A percentile compares a stretch with the other conserved stretches of the same genome.
These are phyloP conservation scores for Hypoxylon sp. DNA, from an alignment of 2,329 filamentous ascomycete species.

Conservation along the genomic window DNA sequence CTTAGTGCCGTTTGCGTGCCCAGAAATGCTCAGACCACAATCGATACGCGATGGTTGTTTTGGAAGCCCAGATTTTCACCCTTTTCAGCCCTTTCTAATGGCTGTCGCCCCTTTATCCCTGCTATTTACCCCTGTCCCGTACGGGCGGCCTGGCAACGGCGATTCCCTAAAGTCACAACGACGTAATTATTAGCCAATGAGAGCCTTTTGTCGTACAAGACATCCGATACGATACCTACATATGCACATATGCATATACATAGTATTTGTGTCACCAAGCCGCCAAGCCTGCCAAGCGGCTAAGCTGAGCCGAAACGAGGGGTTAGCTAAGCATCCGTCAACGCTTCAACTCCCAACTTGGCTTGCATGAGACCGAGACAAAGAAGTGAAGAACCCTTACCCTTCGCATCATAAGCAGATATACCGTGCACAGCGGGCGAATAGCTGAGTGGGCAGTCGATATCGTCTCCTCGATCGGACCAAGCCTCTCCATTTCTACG, in stretches of 20 bases:
- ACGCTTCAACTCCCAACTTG: background rate
- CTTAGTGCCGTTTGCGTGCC: too few species aligned
- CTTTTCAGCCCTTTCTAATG: slow-evolving; percentile 17
- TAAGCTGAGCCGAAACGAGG: background rate
- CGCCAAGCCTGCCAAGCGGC: too few species aligned
- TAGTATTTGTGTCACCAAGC: too few species aligned
- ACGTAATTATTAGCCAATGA: slow-evolving; percentile 18
- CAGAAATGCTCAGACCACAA: slow-evolving; percentile 6
- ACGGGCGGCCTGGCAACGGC: slow-evolving; percentile 28
- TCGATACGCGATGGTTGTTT: slow-evolving; percentile 32
- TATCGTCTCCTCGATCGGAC: slow-evolving; percentile 8
- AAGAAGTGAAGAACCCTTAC: background rate
- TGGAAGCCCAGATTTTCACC: slow-evolving; percentile 18
- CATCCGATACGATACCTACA: background rate
- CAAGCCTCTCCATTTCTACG: slow-evolving; percentile 7
- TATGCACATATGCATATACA: too few species aligned
- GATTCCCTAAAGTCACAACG: background rate
- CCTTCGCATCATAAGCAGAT: background rate
- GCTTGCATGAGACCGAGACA: background rate
- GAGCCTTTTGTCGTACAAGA: background rate
- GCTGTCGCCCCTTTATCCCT: slow-evolving; percentile 19
- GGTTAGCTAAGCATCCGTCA: slow-evolving; percentile 1
- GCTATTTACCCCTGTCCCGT: slow-evolving; percentile 20
- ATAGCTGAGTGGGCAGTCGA: background rate
- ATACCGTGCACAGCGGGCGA: background rate